Evolutionary conservation across 1,284 basidiomycete genomes (phyloP).

Genomic region (Hemileia vastatrix): DNA sequence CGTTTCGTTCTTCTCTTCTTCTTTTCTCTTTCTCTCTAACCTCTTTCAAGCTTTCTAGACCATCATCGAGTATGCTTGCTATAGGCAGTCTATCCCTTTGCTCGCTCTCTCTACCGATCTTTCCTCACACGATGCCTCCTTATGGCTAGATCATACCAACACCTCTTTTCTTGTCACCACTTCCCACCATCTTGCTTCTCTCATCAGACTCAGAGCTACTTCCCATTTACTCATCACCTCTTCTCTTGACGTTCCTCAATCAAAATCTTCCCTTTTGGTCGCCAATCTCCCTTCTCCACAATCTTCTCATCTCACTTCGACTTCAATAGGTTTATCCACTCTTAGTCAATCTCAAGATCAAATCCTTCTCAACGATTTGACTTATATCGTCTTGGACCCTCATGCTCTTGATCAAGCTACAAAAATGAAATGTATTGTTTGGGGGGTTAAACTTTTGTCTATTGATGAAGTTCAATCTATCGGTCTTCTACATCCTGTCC

Average conservation of each 20-base stretch:
- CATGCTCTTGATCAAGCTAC: neutral
- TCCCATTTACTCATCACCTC: too few species aligned
- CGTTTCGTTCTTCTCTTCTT: neutral
- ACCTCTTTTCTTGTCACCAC: too few species aligned
- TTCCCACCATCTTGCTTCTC: too few species aligned
- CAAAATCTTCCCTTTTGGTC: neutral
- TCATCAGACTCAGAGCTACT: too few species aligned
- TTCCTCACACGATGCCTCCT: too few species aligned
- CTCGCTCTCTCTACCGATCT: too few species aligned
- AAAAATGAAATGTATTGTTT: neutral
- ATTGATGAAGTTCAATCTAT: constrained; percentile 11
- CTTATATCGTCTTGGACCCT: constrained; percentile 9
- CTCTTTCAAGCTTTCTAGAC: neutral
- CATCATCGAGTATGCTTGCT: constrained; percentile 17
- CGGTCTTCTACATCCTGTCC: neutral
- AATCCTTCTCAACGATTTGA: neutral
- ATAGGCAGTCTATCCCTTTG: constrained; percentile 14
- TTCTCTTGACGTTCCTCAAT: neutral
- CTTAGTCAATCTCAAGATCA: too few species aligned
- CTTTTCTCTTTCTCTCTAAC: neutral
- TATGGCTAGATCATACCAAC: too few species aligned
- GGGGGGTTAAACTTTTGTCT: constrained; percentile 6
- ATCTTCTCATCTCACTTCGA: too few species aligned
- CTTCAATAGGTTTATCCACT: too few species aligned
- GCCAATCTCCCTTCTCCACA: neutral